phyloP scores from a whole-genome alignment of 2,329 filamentous ascomycete genomes.

The Claviceps paspali region DNA sequence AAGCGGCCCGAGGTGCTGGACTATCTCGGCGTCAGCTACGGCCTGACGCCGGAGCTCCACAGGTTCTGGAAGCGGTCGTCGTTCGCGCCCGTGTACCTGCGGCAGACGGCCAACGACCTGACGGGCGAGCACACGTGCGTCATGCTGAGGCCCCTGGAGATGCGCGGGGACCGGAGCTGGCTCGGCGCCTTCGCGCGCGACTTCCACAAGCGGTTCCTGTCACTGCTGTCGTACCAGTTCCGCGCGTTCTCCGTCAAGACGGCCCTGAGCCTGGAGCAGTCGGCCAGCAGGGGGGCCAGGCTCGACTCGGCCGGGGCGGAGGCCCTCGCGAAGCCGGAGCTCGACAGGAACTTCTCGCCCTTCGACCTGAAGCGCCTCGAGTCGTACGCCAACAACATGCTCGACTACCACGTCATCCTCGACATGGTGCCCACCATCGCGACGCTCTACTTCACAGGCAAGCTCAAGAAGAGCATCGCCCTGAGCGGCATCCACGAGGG shows the following conservation, averaged over 20 bases:
- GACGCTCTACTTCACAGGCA: constrained; percentile 69
- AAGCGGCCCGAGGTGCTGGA: constrained; percentile 67
- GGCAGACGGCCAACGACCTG: constrained; percentile 89
- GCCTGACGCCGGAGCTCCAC: constrained; percentile 71
- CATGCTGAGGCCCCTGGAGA: constrained; percentile 73
- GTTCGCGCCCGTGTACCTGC: constrained; percentile 82
- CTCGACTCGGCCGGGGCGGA: constrained; percentile 37
- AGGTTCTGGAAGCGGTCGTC: constrained; percentile 89
- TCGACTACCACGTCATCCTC: constrained; percentile 94
- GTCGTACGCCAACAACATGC: constrained; percentile 89
- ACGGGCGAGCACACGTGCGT: constrained; percentile 97
- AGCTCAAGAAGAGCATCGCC: constrained; percentile 49
- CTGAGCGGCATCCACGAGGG: constrained; percentile 73
- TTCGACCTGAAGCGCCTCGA: constrained; percentile 93
- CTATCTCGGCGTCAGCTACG: constrained; percentile 92
- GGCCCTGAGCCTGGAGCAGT: constrained; percentile 78
- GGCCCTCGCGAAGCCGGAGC: constrained; percentile 54
- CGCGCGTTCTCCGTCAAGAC: constrained; percentile 61
- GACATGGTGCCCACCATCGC: constrained; percentile 80
- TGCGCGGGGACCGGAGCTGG: constrained; percentile 60
- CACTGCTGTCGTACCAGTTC: constrained; percentile 86
- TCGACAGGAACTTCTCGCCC: constrained; percentile 68
- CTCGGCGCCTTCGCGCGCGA: constrained; percentile 81
- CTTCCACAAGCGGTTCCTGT: constrained; percentile 87
- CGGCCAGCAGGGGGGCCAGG: constrained; percentile 57